Base-by-base conservation (phyloP, 108 stramenopile species). In the Nitzschia inconspicua region DNA sequence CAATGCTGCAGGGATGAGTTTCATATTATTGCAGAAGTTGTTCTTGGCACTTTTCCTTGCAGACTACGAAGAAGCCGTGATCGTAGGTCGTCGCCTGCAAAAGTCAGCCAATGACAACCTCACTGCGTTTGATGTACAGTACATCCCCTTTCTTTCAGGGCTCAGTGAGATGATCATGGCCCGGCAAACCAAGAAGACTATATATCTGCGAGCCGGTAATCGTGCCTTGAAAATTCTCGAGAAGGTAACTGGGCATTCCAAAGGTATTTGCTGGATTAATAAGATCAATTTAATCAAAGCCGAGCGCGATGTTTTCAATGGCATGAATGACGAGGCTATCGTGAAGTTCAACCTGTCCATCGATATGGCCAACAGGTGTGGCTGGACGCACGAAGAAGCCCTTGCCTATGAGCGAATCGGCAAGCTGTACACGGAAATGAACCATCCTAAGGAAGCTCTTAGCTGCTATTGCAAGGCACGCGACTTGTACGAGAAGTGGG, bases 201-300 rank as follows among this genome's bases (percentile, higher is more conserved):
- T 6, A 18, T 29, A 50, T 26, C 48, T 25, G 10, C 5, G 10
- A 6, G 8, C 3, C 11, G 48, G 27, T 26, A 5, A 29, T 11
- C 26, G 30, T 10, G 48, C 59, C 13, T 60, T 60, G 44, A 46
- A 48, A 11, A 22, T 41, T 7, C 29, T 46, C 13, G 46, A 44
- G 18, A 10, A 60, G 22, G 14, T 60, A 4, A 35, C 47, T 20
- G n/a, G 22, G 13, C 29, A 48, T 30, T 30, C 28, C 20, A 28
- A 20, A 13, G 53, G 36, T 8, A 56, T 40, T 28, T 37, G 48
- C 5, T 50, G 46, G 42, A 57, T 1, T 8, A 66, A 66, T 16
- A 66, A 66, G 56, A 34, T 56, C 3, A 23, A 43, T 14, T 24
- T 66, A 26, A 26, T 66, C 18, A 29, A 66, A 35, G 65, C 65